A percentile compares a stretch with the other conserved stretches of the same genome.
Evolutionary conservation across 805 yeast genomes (phyloP).

Genomic region (Myxozyma sirexii): DNA sequence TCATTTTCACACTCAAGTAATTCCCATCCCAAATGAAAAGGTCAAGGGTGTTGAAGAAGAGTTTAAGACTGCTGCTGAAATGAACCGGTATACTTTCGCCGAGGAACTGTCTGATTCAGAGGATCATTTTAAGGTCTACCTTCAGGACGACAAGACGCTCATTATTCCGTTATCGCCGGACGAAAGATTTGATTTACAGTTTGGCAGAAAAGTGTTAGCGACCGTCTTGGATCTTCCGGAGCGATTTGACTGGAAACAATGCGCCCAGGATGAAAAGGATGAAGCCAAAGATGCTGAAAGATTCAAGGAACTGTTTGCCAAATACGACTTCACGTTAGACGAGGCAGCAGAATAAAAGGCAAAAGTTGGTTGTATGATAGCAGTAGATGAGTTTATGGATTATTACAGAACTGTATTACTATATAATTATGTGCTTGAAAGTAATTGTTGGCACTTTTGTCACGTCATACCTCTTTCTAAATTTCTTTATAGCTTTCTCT

Average conservation of each 20-base stretch:
- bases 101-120: slow-evolving; percentile 43
- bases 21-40: slow-evolving; percentile 62
- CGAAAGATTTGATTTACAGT: slow-evolving; percentile 66
- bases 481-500: slow-evolving; percentile 62
- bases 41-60: slow-evolving; percentile 50
- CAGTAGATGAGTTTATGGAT: neutral
- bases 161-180: slow-evolving; percentile 21
- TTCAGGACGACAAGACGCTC: slow-evolving; percentile 27
- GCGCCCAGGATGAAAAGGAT: slow-evolving; percentile 63
- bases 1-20: slow-evolving; percentile 75
- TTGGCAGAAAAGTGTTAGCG: slow-evolving; percentile 81
- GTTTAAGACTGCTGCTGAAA: slow-evolving; percentile 30
- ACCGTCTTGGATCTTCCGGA: slow-evolving; percentile 60
- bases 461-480: slow-evolving; percentile 45
- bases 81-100: slow-evolving; percentile 35
- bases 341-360: neutral
- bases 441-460: slow-evolving; percentile 23
- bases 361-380: neutral
- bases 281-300: slow-evolving; percentile 65
- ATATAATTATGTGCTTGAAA: slow-evolving; percentile 30
- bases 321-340: slow-evolving; percentile 53
- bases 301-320: slow-evolving; percentile 59
- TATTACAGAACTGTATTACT: neutral
- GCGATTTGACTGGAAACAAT: slow-evolving; percentile 73
- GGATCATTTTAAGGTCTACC: slow-evolving; percentile 35